Conservation (phyloP, 306 rosid genomes). For the Herpetospermum pedunculosum region DNA sequence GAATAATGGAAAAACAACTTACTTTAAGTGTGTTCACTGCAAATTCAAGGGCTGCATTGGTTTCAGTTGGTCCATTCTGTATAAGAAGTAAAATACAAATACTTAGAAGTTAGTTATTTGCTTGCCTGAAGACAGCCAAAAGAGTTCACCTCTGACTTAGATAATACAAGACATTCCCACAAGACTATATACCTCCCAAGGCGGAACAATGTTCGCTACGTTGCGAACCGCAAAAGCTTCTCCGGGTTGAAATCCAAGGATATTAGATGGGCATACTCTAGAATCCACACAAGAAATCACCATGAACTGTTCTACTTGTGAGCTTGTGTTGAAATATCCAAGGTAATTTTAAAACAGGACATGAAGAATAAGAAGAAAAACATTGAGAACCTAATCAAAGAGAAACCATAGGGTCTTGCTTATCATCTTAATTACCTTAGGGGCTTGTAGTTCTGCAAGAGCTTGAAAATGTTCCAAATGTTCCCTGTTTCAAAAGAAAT, state of each 20-base stretch:
- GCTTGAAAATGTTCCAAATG: conserved; percentile 47
- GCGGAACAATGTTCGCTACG: conserved; percentile 80
- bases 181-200: conserved; percentile 38
- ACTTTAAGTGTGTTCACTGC: conserved; percentile 74
- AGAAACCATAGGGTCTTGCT: background rate
- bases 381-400: background rate
- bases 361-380: conserved; percentile 5
- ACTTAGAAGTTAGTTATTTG: background rate
- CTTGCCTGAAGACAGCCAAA: background rate
- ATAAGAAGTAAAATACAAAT: background rate
- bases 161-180: background rate
- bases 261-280: conserved; percentile 86
- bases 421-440: conserved; percentile 42
- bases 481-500: conserved; percentile 31
- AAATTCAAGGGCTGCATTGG: conserved; percentile 88
- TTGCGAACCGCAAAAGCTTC: conserved; percentile 84
- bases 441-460: conserved; percentile 64
- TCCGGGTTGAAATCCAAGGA: conserved; percentile 86
- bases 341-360: background rate
- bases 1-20: background rate
- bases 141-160: background rate
- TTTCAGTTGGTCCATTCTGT: conserved; percentile 79
- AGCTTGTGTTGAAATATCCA: conserved; percentile 23
- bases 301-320: conserved; percentile 69
- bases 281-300: conserved; percentile 96